Evolutionary conservation across 176 grass and related monocot genomes (phyloP), one percentile per base, ranked within the genome.

Genomic region (Cenchrus americanus): DNA sequence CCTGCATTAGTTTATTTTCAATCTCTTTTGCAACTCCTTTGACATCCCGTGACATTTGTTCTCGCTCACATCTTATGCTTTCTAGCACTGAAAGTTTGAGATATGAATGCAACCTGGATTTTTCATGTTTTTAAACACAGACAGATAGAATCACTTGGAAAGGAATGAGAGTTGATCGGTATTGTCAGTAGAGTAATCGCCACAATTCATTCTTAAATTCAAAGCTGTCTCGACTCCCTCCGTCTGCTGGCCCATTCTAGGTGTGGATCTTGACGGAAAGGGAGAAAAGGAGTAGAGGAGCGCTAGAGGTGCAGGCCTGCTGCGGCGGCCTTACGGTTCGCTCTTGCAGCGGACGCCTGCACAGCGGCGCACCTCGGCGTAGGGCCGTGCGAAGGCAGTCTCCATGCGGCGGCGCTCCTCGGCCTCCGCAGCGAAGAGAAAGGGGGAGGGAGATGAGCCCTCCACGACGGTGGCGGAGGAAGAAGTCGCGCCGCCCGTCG

Each of bases 91-190:
- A 47, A n/a, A 44, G 41, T 7, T 48, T 14, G 22, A 22, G 5
- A 24, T 49, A 1, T 49, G 11, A 49, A 24, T 26, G n/a, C 9
- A 15, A 27, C 37, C 47, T 44, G 22, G 18, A 17, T 4, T 68
- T 80, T 75, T 80, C 7, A 60, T 32, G 52, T 68, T 34, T 67
- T 8, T 52, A 61, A 76, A 59, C 75, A 79, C 37, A 50, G 7
- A 78, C 27, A 30, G 1, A 30, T 60, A 11, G 57, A 62, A 76
- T 58, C 10, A 26, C 34, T 41, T 41, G 10, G 2, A 26, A 42
- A 73, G 27, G 30, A 34, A 0, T 7, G 13, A 17, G 69, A 75
- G 67, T 66, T 68, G 40, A 67, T 59, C 10, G 24, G 58, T 48
- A 23, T 17, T 14, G 48, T 27, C n/a, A 40, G 17, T 75, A 32